phyloP scores from a whole-genome alignment of 805 yeast species.

The Millerozyma acaciae region DNA sequence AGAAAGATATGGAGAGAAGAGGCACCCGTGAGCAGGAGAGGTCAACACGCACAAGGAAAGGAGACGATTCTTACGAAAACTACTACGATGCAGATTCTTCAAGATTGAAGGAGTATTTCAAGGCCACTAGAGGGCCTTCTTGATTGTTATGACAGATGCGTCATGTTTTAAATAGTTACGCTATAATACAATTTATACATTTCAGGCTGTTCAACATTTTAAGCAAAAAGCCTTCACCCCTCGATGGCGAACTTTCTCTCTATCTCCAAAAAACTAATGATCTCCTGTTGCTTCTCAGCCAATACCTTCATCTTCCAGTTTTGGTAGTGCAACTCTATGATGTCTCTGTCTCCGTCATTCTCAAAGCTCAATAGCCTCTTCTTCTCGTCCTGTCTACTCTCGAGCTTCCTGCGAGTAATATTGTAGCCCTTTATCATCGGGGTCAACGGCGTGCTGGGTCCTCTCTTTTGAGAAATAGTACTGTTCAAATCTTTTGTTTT shows the following conservation, averaged over 20 bases:
- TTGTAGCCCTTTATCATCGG: slow-evolving; percentile 20
- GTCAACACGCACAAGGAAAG: slow-evolving; percentile 35
- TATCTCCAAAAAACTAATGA: slow-evolving; percentile 26
- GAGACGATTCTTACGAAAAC: slow-evolving; percentile 35
- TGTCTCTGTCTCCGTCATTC: slow-evolving; percentile 9
- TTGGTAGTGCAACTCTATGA: slow-evolving; percentile 23
- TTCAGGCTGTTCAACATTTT: not conserved
- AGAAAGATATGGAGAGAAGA: slow-evolving; percentile 46
- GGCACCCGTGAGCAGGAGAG: slow-evolving; percentile 51
- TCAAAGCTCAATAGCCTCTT: slow-evolving; percentile 2
- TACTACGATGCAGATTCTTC: slow-evolving; percentile 43
- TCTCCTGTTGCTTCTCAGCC: slow-evolving; percentile 19
- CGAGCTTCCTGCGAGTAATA: slow-evolving; percentile 15
- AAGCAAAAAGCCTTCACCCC: not conserved
- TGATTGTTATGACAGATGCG: slow-evolving; percentile 5
- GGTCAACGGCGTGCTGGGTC: slow-evolving; percentile 34
- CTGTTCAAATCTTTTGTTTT: no score
- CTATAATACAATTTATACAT: no score
- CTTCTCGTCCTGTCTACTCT: slow-evolving; percentile 1
- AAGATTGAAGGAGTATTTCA: slow-evolving; percentile 47
- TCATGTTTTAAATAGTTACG: no score
- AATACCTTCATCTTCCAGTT: slow-evolving; percentile 28
- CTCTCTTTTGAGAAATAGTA: no score
- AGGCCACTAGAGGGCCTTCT: slow-evolving; percentile 40
- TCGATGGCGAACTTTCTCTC: slow-evolving; percentile 21